Evolutionary conservation across 225 moss, liverwort and hornwort species (phyloP), one percentile per base, ranked within the genome.

Genomic region (Physcomitrellopsis africana): DNA sequence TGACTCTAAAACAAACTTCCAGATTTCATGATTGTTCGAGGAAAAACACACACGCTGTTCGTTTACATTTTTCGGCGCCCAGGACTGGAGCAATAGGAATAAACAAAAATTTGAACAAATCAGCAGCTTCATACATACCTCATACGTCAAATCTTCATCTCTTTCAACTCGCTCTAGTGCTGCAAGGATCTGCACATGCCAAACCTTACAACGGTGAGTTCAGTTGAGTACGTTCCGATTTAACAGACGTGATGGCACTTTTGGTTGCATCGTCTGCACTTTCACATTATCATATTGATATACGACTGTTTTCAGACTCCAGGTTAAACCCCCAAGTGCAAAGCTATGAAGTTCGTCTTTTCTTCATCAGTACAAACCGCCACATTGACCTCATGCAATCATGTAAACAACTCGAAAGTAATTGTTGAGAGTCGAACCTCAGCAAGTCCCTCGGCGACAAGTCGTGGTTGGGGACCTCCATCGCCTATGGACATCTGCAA

Each of bases 151-250:
- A 79, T 90, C 94, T 65, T 92, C 94, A 65, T 92, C 82, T 77
- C 88, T 90, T 62, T 94, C 94, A 70, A 92, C 92, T 11, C 92
- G 89, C 71, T 94, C 94, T 51, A 94, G 92, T 63, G 94, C 94
- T 19, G 80, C 73, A 37, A 94, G 84, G 76, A 94, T 90, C 94
- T 94, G 89, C 47, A 73, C 51, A 56, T 18, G 76, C 15, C 19
- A 17, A 20, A 42, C 11, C 12, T 78, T 41, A 32, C 19, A 8
- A 72, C 48, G 12, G 71, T n/a, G n/a, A 55, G 8, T 66, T 11
- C 3, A 5, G 52, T 14, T 12, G 11, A 48, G 51, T 37, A 9
- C 4, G 51, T 65, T 47, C 54, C 57, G 12, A 65, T 18, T n/a
- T 13, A 19, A 14, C 4, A 24, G 70, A 41, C 16, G 10, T 16